Percentiles rank a stretch among this genome's conserved stretches.
phyloP scores from a whole-genome alignment of 768 basidiomycete species.

The Glaciozyma martinii region DNA sequence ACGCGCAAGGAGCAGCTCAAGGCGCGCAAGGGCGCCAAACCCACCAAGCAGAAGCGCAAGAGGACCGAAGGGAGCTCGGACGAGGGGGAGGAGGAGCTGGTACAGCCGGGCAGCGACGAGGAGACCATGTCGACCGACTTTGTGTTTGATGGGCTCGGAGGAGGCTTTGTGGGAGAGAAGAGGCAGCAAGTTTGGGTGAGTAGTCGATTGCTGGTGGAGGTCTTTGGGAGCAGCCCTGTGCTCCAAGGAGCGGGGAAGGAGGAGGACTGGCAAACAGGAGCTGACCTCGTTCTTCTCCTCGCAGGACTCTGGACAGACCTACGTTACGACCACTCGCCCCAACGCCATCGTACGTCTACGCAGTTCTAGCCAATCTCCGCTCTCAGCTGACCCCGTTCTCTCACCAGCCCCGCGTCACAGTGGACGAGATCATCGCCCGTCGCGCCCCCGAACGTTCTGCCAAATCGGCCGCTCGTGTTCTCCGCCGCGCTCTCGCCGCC shows the following conservation, averaged over 20 bases:
- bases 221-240: background rate
- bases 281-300: background rate
- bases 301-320: constrained; percentile 27
- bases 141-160: constrained; percentile 34
- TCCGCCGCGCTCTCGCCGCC: constrained; percentile 10
- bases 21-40: constrained; percentile 12
- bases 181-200: constrained; percentile 33
- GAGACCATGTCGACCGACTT: constrained; percentile 26
- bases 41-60: constrained; percentile 10
- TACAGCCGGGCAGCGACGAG: background rate
- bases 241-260: background rate
- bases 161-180: constrained; percentile 26
- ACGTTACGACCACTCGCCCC: constrained; percentile 18
- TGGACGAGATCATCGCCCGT: constrained; percentile 33
- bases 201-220: background rate
- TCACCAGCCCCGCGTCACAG: constrained; percentile 24
- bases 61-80: constrained; percentile 1
- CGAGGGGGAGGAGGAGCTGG: constrained; percentile 8
- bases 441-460: constrained; percentile 20
- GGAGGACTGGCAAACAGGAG: background rate
- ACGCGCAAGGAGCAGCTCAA: constrained; percentile 12
- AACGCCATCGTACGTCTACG: constrained; percentile 22
- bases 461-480: background rate
- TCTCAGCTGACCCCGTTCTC: background rate
- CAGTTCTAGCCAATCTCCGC: background rate